Base-by-base conservation (phyloP, 1,284 basidiomycete genomes). In the Ceratobasidium sp. region DNA sequence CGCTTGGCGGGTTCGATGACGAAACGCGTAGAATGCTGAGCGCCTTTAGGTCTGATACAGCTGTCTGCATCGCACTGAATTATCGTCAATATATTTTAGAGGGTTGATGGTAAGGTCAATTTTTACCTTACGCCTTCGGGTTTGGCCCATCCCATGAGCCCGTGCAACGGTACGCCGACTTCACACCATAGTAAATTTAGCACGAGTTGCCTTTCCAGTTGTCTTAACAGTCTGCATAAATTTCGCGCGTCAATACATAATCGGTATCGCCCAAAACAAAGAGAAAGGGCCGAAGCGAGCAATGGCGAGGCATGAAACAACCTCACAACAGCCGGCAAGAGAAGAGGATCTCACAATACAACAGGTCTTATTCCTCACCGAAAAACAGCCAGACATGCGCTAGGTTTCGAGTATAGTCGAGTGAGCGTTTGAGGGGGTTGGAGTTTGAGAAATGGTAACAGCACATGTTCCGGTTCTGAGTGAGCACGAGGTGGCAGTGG, bases 121-220 rank as follows among this genome's bases (percentile, higher is more conserved):
- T 85, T 75, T 41, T 81, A 95, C 93, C 89, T 89, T 86, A 86
- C 90, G 76, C 88, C 88, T 75, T 93, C 90, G 45, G 79, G 79
- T n/a, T 82, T 88, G 24, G 97, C 90, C 91, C 97, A 96, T 1
- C 91, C 89, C n/a, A 89, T 86, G 86, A 98, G 90, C 0, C 94
- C 93, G 8, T 87, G 84, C 14, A 86, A 83, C 0, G 88, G 85
- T 54, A 98, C 89, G 0, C 93, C 85, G 17, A 89, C 88, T 79
- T 98, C 95, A 7, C 97, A 87, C 95, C 98, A 99, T 9, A 99
- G 85, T 67, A 96, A 82, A 81, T 94, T 95, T 88, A 98, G 92
- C 54, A 98, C 90, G 41, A 99, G 87, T 82, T 99, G 97, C 50
- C 96, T 87, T 78, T 96, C 95, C 45, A 98, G 83, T 27, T 95